Base-by-base conservation (phyloP, 2,329 filamentous ascomycete genomes). In the Biscogniauxia mediterranea region DNA sequence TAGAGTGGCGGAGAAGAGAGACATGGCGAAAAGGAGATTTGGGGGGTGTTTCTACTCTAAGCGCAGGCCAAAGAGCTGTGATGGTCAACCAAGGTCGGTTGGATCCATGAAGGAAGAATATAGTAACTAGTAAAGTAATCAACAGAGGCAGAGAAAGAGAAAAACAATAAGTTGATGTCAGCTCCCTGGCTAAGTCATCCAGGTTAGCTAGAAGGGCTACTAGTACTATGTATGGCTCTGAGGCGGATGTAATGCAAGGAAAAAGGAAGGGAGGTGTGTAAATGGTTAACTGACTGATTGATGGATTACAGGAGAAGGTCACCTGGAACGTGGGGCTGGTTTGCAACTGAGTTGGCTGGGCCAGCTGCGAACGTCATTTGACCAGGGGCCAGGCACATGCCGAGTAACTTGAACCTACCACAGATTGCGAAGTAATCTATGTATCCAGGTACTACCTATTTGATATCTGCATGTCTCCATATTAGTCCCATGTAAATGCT, bases 1-100 rank as follows among this genome's bases (percentile, higher is more conserved):
- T 21, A 75, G 66, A 55, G 71, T 66, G 15, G 71, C 72, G 6
- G 72, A 71, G 59, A 74, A 74, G 42, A 71, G 64, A 59, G 73
- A 71, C 73, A 75, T 75, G 32, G 54, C 60, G 63, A 3, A 38
- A 55, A 42, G 28, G 13, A 19, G 25, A 19, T 55, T 21, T 17
- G 28, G 23, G 38, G 17, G 38, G 5, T n/a, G 38, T 17, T 46
- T 59, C 42, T 19, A 52, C 42, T n/a, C 25, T 52, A 58, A 21
- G 42, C 25, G 25, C 42, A 15, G 19, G 23, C 13, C 25, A 13
- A 32, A 42, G 32, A 52, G 58, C 21, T 56, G 28, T 42, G 11
- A 49, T 25, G 54, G 32, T 64, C 60, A 66, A 54, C 59, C 58
- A 56, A 56, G 56, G 28, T 55, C 51, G 38, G 61, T 28, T 38